Percentiles rank a stretch among this genome's conserved stretches.
Evolutionary conservation across 495 filamentous ascomycete genomes (phyloP).

Genomic region (Penicillium canescens): DNA sequence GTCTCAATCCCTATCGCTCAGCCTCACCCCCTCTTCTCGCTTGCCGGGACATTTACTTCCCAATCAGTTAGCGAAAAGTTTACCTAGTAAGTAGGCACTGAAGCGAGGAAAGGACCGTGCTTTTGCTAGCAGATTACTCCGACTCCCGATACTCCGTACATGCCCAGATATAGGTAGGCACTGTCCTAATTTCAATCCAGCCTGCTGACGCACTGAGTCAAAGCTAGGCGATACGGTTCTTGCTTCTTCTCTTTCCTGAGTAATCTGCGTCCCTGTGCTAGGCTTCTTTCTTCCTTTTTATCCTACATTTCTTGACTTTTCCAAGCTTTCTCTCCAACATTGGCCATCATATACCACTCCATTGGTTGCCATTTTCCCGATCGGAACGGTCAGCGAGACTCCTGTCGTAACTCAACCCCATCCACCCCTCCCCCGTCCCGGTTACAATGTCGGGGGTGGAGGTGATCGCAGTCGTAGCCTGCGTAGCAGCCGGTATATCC

Average conservation of each 20-base stretch:
- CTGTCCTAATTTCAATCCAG: not conserved
- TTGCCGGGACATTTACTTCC: not conserved
- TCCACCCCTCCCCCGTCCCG: not conserved
- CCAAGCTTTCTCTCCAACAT: not conserved
- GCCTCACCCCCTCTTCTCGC: constrained; percentile 2
- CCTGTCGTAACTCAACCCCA: not conserved
- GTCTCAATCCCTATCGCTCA: no score
- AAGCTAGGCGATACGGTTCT: not conserved
- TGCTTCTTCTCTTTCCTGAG: not conserved
- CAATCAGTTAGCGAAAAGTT: not conserved
- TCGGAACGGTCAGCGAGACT: not conserved
- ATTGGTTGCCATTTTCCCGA: not conserved
- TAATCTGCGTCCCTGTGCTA: not conserved
- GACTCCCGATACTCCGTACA: not conserved
- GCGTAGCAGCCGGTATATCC: constrained; percentile 33
- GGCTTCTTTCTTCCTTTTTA: not conserved
- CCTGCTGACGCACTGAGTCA: not conserved
- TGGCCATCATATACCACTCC: not conserved
- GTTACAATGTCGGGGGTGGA: constrained; percentile 21
- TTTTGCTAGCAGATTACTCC: constrained; percentile 3
- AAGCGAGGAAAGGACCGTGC: not conserved
- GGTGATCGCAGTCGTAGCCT: constrained; percentile 35
- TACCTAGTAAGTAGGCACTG: no score
- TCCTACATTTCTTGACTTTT: not conserved
- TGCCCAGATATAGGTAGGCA: no score